Percentiles rank a stretch among this genome's conserved stretches.
Conservation (phyloP, 495 filamentous ascomycete species). For the Aspergillus ostianus region DNA sequence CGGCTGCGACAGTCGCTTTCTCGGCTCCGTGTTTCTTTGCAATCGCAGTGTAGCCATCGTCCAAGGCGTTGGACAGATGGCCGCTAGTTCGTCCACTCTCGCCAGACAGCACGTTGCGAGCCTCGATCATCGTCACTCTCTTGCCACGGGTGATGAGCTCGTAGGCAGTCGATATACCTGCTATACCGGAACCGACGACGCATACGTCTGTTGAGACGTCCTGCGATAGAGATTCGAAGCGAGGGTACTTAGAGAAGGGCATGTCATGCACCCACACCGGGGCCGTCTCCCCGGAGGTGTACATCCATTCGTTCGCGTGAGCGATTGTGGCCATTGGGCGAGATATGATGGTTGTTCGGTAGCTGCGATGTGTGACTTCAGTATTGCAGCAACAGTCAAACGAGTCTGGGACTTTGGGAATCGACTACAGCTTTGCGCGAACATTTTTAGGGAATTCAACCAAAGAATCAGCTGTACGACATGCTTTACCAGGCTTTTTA, state of each 20-base stretch:
- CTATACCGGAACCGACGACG: slow-evolving; percentile 56
- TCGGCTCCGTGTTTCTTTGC: slow-evolving; percentile 48
- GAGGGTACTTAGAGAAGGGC: slow-evolving; percentile 45
- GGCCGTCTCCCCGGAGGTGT: slow-evolving; percentile 49
- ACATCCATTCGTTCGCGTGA: slow-evolving; percentile 30
- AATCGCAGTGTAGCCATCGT: slow-evolving; percentile 51
- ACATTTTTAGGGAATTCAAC: too few species aligned
- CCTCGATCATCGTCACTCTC: slow-evolving; percentile 52
- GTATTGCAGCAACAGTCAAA: too few species aligned
- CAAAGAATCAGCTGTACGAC: too few species aligned
- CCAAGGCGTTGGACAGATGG: slow-evolving; percentile 52
- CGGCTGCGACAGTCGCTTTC: slow-evolving; percentile 48
- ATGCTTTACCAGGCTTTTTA: too few species aligned
- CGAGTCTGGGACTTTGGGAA: too few species aligned
- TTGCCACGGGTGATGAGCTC: slow-evolving; percentile 51
- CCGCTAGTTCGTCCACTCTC: slow-evolving; percentile 55
- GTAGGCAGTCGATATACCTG: slow-evolving; percentile 53
- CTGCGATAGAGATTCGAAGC: slow-evolving; percentile 39
- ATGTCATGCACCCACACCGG: slow-evolving; percentile 53
- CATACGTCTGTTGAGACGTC: slow-evolving; percentile 42
- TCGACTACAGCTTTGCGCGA: too few species aligned
- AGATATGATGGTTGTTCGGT: too few species aligned
- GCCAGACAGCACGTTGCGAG: slow-evolving; percentile 51
- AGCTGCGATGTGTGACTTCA: too few species aligned
- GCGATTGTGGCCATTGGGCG: slow-evolving; percentile 5